Base-by-base conservation (phyloP, 2,329 filamentous ascomycete species). In the Fusarium annulatum region DNA sequence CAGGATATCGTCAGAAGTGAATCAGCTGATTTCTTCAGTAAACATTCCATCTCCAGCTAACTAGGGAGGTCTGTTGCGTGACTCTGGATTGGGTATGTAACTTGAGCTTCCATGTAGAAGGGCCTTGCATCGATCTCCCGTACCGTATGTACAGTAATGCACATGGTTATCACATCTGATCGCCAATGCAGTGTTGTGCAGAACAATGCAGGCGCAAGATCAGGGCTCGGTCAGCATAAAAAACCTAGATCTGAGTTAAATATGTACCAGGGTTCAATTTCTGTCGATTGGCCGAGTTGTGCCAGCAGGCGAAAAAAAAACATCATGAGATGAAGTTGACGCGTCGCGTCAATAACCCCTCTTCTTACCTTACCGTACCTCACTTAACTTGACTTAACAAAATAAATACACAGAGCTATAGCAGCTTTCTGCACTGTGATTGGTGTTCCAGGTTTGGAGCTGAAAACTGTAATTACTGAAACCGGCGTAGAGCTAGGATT, bases 131-230 rank as follows among this genome's bases (percentile, higher is more conserved):
- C 76, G 76, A 77, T 78, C 76, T 76, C 61, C 73, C 69, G 30
- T 33, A 33, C 30, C 30, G 67, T 38, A 53, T 67, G 67, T 41
- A 41, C 23, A 39, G 51, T 70, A 67, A 74, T 71, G 73, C 72
- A 74, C 61, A 72, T 53, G 55, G 51, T 56, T 67, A 64, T 53
- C 62, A 60, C 55, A 63, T 70, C 68, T 70, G 76, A 78, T 78
- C 76, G 63, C 51, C 61, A 71, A 75, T 77, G 76, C 76, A 77
- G 61, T 76, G 72, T 72, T 77, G 71, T 77, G 76, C 76, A 77
- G 68, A 71, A 52, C 61, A 72, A 56, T 73, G 73, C 69, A 65
- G 69, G 30, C 51, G 64, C 59, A 57, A 64, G 59, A 72, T 71
- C 62, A 61, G 45, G 23, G 52, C 57, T 66, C 38, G 30, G 42